Evolutionary conservation across 768 basidiomycete species (phyloP), one percentile per base, ranked within the genome.

Genomic region (Favolaschia claudopus): DNA sequence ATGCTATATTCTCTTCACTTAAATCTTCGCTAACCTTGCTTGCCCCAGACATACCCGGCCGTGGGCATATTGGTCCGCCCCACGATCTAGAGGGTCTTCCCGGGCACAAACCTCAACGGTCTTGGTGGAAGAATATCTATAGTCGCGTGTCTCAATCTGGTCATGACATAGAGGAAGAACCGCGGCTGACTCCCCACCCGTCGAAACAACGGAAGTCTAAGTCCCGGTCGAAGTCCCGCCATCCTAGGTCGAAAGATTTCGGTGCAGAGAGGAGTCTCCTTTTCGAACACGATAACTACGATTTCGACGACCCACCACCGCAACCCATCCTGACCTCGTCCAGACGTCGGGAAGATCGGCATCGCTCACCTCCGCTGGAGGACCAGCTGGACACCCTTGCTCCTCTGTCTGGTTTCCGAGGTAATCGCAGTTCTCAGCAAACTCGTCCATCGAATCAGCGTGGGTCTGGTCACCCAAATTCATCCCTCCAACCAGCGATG

Each of bases 51-150:
- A 65, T 67, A 49, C 64, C 63, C 22, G 64, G 66, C 17, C 65
- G 64, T n/a, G 65, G 62, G 7, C 68, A 65, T 40, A 65, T 63
- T 48, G 63, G 58, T 33, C 48, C 46, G 27, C 37, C 65, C 58
- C 40, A 43, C 55, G 56, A 60, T 14, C 62, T 59, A 25, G 60
- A 55, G 14, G 67, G 67, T 7, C 59, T 50, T 43, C 58, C 62
- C 20, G 62, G 58, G 12, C 67, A 74, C 53, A 63, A 64, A 44
- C 65, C 67, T 6, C 77, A 79, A 58, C 70, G 75, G 3, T 85
- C 85, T 0, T 87, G 85, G 85, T 87, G 86, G 86, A 79, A 79
- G 17, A 78, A 70, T 47, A 69, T 85, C 15, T 86, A 86, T 67
- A 69, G 79, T 60, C 80, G 82, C 19, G 63, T 87, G 29, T 85